Conservation (phyloP, 2,329 filamentous ascomycete species). For the Aspergillus texensis region DNA sequence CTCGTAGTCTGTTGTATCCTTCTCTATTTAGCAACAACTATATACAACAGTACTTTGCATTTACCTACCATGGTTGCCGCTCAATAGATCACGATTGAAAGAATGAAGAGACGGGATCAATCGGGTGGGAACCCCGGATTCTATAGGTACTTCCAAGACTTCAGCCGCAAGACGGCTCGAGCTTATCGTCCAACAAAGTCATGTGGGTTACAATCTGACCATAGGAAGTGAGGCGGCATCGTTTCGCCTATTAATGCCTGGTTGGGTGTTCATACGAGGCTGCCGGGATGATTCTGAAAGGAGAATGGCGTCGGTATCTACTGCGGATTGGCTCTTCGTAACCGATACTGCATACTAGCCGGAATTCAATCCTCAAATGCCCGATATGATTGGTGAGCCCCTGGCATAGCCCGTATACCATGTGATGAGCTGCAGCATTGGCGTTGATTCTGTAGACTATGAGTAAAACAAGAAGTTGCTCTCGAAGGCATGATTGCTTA, state of each 20-base stretch:
- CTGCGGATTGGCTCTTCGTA: background rate
- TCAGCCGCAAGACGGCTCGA: conserved; percentile 6
- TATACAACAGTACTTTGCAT: background rate
- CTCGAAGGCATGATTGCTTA: background rate
- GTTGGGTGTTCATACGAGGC: background rate
- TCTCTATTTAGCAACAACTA: conserved; percentile 3
- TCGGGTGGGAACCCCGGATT: background rate
- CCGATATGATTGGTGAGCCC: background rate
- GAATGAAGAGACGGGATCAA: background rate
- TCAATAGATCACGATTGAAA: background rate
- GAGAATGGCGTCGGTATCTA: background rate
- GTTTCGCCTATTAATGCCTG: conserved; percentile 1
- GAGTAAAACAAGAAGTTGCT: conserved; percentile 1
- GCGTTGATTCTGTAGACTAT: background rate
- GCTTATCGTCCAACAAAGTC: background rate
- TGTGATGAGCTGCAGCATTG: conserved; percentile 1
- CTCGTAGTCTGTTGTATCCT: conserved; percentile 26
- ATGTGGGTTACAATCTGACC: background rate
- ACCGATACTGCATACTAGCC: background rate
- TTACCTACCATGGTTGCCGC: conserved; percentile 15
- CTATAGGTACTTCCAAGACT: background rate
- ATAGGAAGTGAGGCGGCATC: background rate
- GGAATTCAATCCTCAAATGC: background rate
- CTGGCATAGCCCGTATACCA: background rate
- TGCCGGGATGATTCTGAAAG: background rate